Percentiles rank a stretch among this genome's conserved stretches.
Conservation (phyloP, 176 grass and related monocot species). For the Ampelocalamus luodianensis region DNA sequence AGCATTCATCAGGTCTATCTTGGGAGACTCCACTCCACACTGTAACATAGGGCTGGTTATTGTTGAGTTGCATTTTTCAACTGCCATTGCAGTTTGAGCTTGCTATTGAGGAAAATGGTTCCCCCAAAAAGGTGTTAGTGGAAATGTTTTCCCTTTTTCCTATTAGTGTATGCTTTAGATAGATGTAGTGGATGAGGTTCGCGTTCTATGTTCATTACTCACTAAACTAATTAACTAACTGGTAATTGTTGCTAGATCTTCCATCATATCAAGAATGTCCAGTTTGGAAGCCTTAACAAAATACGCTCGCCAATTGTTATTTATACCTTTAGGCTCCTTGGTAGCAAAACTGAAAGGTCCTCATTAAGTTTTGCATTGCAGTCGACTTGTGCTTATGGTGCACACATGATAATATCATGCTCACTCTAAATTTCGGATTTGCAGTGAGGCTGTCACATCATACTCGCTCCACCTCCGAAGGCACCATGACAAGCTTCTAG, state of each 20-base stretch:
- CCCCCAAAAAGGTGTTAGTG: neutral
- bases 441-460: constrained; percentile 81
- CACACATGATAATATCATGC: neutral
- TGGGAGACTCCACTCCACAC: neutral
- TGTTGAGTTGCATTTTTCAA: constrained; percentile 15
- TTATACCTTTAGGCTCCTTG: neutral
- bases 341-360: neutral
- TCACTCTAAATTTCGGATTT: constrained; percentile 26
- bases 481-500: constrained; percentile 82
- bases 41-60: neutral
- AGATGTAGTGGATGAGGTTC: neutral
- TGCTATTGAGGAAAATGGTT: neutral
- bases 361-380: neutral
- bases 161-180: neutral
- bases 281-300: neutral
- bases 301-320: neutral
- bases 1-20: neutral
- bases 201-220: neutral
- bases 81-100: neutral
- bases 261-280: neutral
- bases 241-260: neutral
- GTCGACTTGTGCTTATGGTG: neutral
- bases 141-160: neutral
- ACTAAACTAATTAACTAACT: constrained; percentile 8
- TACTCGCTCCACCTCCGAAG: constrained; percentile 84